A percentile compares a stretch with the other conserved stretches of the same genome.
These are phyloP conservation scores for Citrus hindsii DNA, from an alignment of 345 rosid species.

Conservation along the genomic window DNA sequence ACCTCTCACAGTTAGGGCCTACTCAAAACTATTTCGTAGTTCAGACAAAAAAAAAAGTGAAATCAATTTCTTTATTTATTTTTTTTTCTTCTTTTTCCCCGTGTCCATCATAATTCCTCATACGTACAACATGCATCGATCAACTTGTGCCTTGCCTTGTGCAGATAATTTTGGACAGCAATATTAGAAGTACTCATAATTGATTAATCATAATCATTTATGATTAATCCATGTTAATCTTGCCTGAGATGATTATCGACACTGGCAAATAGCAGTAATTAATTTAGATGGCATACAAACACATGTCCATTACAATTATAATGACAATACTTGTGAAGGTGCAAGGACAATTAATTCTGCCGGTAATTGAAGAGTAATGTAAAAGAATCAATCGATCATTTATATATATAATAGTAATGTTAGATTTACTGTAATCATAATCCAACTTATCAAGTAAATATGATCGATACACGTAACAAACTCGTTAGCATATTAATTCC, in stretches of 20 bases:
- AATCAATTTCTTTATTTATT: too few species aligned
- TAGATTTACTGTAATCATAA: not conserved
- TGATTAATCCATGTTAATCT: not conserved
- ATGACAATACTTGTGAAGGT: not conserved
- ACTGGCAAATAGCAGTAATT: too few species aligned
- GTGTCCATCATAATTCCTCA: too few species aligned
- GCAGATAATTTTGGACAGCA: not conserved
- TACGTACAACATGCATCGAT: too few species aligned
- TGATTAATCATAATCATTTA: not conserved
- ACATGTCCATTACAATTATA: not conserved
- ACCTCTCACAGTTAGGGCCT: rapidly evolving
- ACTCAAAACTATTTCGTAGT: too few species aligned
- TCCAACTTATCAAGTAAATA: not conserved
- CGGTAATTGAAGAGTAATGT: not conserved
- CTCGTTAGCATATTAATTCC: too few species aligned
- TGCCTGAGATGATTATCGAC: not conserved
- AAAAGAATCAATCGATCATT: not conserved
- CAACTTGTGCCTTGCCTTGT: too few species aligned
- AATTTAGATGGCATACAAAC: too few species aligned
- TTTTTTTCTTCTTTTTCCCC: too few species aligned
- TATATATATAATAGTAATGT: not conserved
- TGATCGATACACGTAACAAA: too few species aligned
- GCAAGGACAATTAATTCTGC: not conserved
- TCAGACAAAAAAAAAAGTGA: too few species aligned
- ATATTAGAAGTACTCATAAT: not conserved